Base-by-base conservation (phyloP, 306 rosid genomes). In the Mimosa bimucronata region DNA sequence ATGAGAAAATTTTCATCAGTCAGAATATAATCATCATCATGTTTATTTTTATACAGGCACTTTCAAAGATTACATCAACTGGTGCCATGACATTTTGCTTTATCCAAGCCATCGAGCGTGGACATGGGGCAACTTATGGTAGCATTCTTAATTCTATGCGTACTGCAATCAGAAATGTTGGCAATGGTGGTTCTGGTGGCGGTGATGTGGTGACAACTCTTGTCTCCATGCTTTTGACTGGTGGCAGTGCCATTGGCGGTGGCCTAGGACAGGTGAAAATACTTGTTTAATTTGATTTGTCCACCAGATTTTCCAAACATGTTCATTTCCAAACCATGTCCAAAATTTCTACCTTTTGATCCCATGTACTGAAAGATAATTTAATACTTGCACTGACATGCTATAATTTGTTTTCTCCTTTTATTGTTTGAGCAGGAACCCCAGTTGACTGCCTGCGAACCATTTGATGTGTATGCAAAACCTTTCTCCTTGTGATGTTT, bases 81-180 rank as follows among this genome's bases (percentile, higher is more conserved):
- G 99, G 99, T 62, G 99, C 98, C 75, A 93, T 95, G 98, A 95
- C 99, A 19, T 95, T 73, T 85, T 91, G 97, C 89, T 95, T 95
- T 89, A 93, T 95, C 85, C 97, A 93, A 86, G 98, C 99, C 4
- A 78, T 95, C 4, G 99, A 93, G 87, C 93, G 83, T 30, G 99
- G 97, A 71, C 92, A 92, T 6, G 97, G 89, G 19, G 45, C 88
- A 34, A 91, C 98, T 7, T 95, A 95, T 72, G 99, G 99, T 26
- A 89, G 89, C 88, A 88, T 95, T 41, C 97, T 95, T 58, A 87
- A 53, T 82, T 84, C 97, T 23, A 95, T 95, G 98, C 92, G 98
- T 60, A 30, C 81, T 79, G 86, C 92, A 76, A 90, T 95, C 78
- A 86, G 89, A 83, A 91, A 80, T 83, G 87, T 71, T 1, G 92